phyloP scores from a whole-genome alignment of 805 yeast genomes.

The Saturnispora gosingensis region DNA sequence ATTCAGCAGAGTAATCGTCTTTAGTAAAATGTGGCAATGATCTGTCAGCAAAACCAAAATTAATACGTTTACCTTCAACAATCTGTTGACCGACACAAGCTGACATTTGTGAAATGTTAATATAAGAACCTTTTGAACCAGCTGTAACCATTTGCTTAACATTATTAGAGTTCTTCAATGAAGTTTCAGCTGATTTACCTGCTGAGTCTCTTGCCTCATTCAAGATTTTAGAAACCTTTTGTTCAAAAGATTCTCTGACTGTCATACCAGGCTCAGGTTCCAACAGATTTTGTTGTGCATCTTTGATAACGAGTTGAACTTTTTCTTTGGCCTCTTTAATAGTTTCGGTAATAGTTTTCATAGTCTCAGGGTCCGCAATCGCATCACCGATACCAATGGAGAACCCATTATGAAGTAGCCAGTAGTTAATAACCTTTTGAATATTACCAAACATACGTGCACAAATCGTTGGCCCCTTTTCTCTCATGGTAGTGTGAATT shows the following conservation, averaged over 20 bases:
- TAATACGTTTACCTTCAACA: constrained; percentile 99
- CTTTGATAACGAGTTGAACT: constrained; percentile 87
- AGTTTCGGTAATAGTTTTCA: constrained; percentile 87
- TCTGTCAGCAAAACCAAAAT: constrained; percentile 94
- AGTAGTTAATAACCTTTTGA: constrained; percentile 91
- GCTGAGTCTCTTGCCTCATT: constrained; percentile 99
- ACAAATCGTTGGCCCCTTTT: constrained; percentile 87
- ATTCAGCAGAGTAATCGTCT: constrained; percentile 97
- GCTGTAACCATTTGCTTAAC: constrained; percentile 99
- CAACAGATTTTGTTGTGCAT: constrained; percentile 81
- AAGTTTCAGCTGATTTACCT: constrained; percentile 96
- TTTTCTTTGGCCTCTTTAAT: constrained; percentile 87
- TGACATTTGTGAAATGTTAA: constrained; percentile 98
- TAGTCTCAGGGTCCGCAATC: constrained; percentile 94
- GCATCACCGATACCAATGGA: constrained; percentile 99
- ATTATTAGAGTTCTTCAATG: constrained; percentile 85
- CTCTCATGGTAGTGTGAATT: constrained; percentile 95
- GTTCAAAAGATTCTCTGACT: constrained; percentile 94
- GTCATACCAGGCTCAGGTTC: constrained; percentile 99
- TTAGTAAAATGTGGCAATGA: constrained; percentile 96
- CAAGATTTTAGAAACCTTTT: constrained; percentile 86
- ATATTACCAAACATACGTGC: constrained; percentile 85
- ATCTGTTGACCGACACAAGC: constrained; percentile 99
- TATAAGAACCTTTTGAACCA: constrained; percentile 98
- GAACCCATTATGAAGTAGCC: constrained; percentile 95